phyloP scores from a whole-genome alignment of 139 green algal species.

The Volvox africanus region DNA sequence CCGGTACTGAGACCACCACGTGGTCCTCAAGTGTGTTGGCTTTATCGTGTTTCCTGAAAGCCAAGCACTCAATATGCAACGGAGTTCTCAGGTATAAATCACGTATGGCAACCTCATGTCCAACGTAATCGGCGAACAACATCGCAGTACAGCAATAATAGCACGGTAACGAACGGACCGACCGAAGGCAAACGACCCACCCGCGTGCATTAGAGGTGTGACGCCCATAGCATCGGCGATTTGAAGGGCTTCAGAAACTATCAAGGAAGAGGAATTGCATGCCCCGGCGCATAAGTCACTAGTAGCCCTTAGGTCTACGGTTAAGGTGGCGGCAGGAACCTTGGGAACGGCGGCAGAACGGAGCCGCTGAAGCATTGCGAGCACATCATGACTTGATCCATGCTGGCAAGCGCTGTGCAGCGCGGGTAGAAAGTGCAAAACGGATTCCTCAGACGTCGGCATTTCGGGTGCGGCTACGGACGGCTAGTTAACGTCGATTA shows the following conservation, averaged over 20 bases:
- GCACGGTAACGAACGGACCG: not conserved
- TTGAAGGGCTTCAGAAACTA: not conserved
- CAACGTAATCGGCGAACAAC: too few relatives aligned
- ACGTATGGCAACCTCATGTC: too few relatives aligned
- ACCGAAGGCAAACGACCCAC: not conserved
- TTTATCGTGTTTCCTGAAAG: too few relatives aligned
- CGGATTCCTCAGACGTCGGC: not conserved
- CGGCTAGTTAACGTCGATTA: too few relatives aligned
- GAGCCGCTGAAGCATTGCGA: not conserved
- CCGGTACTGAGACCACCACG: too few relatives aligned
- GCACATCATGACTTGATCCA: not conserved
- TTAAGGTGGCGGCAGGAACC: not conserved
- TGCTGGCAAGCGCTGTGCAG: not conserved
- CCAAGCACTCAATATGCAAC: too few relatives aligned
- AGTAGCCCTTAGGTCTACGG: not conserved
- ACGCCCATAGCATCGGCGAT: not conserved
- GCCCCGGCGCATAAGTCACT: too few relatives aligned
- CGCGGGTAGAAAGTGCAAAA: not conserved
- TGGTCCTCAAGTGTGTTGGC: too few relatives aligned
- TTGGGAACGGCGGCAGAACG: not conserved
- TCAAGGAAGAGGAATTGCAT: too few relatives aligned
- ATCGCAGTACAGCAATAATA: too few relatives aligned
- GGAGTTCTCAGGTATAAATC: too few relatives aligned
- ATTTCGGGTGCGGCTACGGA: not conserved
- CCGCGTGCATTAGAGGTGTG: not conserved